Conservation (phyloP, 805 yeast genomes). For the Dipodascus albidus region DNA sequence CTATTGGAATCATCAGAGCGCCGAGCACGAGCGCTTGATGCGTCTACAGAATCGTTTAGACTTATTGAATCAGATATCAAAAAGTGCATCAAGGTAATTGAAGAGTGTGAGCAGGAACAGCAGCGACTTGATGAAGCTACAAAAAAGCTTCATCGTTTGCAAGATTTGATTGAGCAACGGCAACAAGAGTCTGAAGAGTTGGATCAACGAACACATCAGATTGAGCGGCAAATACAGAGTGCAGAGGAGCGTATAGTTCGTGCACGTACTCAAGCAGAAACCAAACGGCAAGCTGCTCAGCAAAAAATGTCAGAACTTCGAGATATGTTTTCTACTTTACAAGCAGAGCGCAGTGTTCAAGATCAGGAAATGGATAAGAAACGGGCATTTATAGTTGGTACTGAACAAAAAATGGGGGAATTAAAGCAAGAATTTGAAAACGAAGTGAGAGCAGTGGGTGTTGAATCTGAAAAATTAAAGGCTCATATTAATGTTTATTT, state of each 20-base stretch:
- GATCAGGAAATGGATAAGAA: conserved; percentile 39
- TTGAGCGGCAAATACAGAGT: conserved; percentile 38
- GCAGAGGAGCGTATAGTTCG: conserved; percentile 38
- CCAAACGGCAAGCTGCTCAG: conserved; percentile 33
- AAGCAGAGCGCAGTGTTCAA: conserved; percentile 36
- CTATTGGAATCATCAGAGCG: conserved; percentile 33
- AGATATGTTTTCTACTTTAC: conserved; percentile 35
- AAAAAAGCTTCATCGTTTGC: conserved; percentile 28
- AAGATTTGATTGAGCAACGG: conserved; percentile 32
- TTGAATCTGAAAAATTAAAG: conserved; percentile 43
- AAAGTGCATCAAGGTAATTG: conserved; percentile 33
- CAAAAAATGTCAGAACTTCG: conserved; percentile 34
- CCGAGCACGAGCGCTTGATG: conserved; percentile 38
- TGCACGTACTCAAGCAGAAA: conserved; percentile 32
- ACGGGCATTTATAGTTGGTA: conserved; percentile 34
- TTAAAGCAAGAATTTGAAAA: conserved; percentile 35
- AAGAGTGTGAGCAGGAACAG: conserved; percentile 39
- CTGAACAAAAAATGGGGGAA: conserved; percentile 30
- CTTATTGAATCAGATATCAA: conserved; percentile 37
- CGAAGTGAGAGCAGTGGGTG: conserved; percentile 42
- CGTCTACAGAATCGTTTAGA: conserved; percentile 48
- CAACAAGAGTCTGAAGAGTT: conserved; percentile 30
- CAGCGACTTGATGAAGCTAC: conserved; percentile 32
- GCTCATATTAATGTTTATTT: conserved; percentile 44
- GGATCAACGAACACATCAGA: conserved; percentile 33